Conservation (phyloP, 805 yeast genomes). For the Kazachstania martiniae region DNA sequence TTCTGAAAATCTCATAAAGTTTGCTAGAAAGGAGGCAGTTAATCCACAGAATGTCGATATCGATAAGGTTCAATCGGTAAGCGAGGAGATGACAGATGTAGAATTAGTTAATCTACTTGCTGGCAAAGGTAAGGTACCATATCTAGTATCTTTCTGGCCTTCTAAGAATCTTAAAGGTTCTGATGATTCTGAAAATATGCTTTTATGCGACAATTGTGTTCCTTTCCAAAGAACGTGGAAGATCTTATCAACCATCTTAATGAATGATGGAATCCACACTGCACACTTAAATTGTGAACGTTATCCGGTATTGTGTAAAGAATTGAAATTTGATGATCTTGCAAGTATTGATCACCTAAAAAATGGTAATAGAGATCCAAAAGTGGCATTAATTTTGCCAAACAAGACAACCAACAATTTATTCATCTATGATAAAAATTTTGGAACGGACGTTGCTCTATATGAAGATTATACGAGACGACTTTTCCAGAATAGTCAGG, state of each 20-base stretch:
- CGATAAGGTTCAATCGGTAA: conserved; percentile 32
- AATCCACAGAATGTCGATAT: conserved; percentile 32
- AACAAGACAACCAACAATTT: conserved; percentile 25
- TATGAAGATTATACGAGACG: conserved; percentile 38
- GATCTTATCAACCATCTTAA: conserved; percentile 39
- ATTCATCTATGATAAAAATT: conserved; percentile 13
- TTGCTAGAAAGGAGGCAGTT: conserved; percentile 42
- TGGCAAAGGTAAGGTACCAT: conserved; percentile 40
- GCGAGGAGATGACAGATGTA: conserved; percentile 31
- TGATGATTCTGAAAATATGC: conserved; percentile 27
- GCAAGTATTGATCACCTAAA: conserved; percentile 9
- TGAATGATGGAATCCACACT: conserved; percentile 27
- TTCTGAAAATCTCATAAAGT: conserved; percentile 39
- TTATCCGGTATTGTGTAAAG: conserved; percentile 40
- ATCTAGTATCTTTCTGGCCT: conserved; percentile 60
- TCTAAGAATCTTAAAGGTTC: conserved; percentile 32
- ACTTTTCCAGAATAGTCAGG: conserved; percentile 36
- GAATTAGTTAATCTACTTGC: conserved; percentile 39
- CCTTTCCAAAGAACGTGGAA: conserved; percentile 50
- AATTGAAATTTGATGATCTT: conserved; percentile 36
- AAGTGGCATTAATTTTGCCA: conserved; percentile 43
- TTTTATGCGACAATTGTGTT: conserved; percentile 38
- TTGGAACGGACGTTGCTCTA: conserved; percentile 21
- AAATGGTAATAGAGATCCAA: conserved; percentile 29
- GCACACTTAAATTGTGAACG: conserved; percentile 54